A percentile compares a stretch with the other conserved stretches of the same genome.
Conservation (phyloP, 257 asterid genomes). For the Plectranthus barbatus region DNA sequence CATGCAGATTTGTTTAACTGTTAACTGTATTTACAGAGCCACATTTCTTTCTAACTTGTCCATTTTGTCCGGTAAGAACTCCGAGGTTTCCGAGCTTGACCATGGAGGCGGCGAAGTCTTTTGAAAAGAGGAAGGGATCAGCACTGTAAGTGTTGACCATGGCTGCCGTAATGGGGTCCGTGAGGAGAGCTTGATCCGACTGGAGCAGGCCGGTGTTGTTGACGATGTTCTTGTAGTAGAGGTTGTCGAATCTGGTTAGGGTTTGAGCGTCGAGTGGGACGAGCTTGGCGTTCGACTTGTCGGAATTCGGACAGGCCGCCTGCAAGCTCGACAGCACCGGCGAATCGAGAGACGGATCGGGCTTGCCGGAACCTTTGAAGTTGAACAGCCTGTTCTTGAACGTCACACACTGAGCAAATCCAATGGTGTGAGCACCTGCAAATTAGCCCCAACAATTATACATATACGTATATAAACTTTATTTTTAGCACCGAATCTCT, state of each 20-base stretch:
- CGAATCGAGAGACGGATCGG: conserved; percentile 54
- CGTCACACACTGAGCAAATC: conserved; percentile 72
- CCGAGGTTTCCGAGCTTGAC: conserved; percentile 52
- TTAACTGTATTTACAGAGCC: conserved; percentile 41
- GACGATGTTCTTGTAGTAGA: conserved; percentile 44
- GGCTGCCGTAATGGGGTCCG: conserved; percentile 39
- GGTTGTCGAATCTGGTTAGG: conserved; percentile 33
- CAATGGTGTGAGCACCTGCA: conserved; percentile 70
- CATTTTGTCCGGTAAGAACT: conserved; percentile 44
- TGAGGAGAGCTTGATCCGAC: conserved; percentile 64
- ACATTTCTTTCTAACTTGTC: conserved; percentile 61
- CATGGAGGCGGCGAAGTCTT: conserved; percentile 66
- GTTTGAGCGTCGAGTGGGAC: conserved; percentile 46
- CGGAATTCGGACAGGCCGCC: conserved; percentile 41
- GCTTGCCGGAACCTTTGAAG: conserved; percentile 49
- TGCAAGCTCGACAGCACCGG: conserved; percentile 34
- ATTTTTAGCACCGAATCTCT: no score
- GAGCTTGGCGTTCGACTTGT: conserved; percentile 35
- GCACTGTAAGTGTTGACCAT: conserved; percentile 48
- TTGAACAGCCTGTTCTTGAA: conserved; percentile 71
- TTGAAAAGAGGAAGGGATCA: conserved; percentile 31
- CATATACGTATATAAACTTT: no score
- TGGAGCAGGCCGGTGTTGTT: conserved; percentile 55
- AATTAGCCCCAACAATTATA: no score
- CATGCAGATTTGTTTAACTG: no score